phyloP scores from a whole-genome alignment of 768 basidiomycete species.

The Russula vinacea region DNA sequence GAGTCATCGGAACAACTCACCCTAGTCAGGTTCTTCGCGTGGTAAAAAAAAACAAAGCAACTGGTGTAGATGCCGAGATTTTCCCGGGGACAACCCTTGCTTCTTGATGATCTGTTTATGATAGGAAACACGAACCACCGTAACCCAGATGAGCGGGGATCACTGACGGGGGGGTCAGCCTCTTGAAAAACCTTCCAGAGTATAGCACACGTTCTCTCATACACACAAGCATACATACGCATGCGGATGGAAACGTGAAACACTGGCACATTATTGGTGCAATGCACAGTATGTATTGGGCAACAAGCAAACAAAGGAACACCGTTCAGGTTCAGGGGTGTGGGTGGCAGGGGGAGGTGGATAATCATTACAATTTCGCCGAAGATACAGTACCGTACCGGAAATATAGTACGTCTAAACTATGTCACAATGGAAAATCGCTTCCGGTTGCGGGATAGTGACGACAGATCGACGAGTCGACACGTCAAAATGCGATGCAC shows the following conservation, averaged over 20 bases:
- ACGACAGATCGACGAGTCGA: background rate
- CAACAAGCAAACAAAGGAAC: background rate
- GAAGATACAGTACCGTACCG: background rate
- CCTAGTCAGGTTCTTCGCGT: background rate
- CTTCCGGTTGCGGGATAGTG: background rate
- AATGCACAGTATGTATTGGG: background rate
- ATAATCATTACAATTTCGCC: background rate
- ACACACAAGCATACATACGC: background rate
- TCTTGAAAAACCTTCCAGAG: background rate
- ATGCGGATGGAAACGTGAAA: background rate
- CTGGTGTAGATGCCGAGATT: slow-evolving; percentile 9
- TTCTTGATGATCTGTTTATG: background rate
- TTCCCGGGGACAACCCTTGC: background rate
- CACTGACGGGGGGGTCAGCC: background rate
- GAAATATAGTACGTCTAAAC: background rate
- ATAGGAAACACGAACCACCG: background rate
- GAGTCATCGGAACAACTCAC: slow-evolving; percentile 4
- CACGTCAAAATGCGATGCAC: background rate
- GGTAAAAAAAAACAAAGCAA: slow-evolving; percentile 6
- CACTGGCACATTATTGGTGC: background rate
- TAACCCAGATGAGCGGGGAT: background rate
- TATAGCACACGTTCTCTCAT: background rate
- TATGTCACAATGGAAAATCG: background rate
- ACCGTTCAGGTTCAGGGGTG: background rate
- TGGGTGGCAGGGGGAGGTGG: background rate